Conservation (phyloP, 768 basidiomycete species). For the Steccherinum ochraceum region DNA sequence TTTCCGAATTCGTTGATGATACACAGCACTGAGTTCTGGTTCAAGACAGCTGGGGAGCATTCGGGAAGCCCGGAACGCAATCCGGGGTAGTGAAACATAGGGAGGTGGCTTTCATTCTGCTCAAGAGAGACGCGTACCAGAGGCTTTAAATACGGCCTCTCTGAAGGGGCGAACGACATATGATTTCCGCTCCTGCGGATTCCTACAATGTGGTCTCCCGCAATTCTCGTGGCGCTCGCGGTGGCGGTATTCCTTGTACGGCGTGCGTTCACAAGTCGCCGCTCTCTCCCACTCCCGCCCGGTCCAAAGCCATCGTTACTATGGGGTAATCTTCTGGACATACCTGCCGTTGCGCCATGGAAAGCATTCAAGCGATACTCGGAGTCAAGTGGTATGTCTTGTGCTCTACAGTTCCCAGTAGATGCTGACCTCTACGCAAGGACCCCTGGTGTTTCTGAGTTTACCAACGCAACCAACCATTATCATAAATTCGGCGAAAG, state of each 20-base stretch:
- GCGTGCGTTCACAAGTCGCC: neutral
- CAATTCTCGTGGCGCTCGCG: neutral
- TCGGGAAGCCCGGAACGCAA: too few species aligned
- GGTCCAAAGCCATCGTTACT: constrained; percentile 17
- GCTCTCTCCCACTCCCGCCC: constrained; percentile 9
- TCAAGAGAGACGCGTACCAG: too few species aligned
- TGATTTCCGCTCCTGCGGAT: neutral
- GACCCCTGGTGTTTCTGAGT: neutral
- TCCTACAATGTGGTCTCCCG: neutral
- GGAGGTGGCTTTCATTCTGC: too few species aligned
- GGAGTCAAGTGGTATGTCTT: constrained; percentile 8
- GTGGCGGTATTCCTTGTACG: neutral
- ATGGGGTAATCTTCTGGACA: constrained; percentile 18
- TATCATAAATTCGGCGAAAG: constrained; percentile 3
- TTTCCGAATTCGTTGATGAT: too few species aligned
- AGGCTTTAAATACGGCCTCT: too few species aligned
- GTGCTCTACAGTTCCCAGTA: neutral
- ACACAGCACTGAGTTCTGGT: too few species aligned
- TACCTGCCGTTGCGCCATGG: constrained; percentile 12
- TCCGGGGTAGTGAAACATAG: too few species aligned
- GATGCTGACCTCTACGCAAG: neutral
- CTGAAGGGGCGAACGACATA: neutral
- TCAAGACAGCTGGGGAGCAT: too few species aligned
- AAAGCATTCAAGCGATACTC: constrained; percentile 11
- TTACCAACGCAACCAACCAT: neutral